Evolutionary conservation across 495 filamentous ascomycete genomes (phyloP).

Genomic region (Neurospora sp.): DNA sequence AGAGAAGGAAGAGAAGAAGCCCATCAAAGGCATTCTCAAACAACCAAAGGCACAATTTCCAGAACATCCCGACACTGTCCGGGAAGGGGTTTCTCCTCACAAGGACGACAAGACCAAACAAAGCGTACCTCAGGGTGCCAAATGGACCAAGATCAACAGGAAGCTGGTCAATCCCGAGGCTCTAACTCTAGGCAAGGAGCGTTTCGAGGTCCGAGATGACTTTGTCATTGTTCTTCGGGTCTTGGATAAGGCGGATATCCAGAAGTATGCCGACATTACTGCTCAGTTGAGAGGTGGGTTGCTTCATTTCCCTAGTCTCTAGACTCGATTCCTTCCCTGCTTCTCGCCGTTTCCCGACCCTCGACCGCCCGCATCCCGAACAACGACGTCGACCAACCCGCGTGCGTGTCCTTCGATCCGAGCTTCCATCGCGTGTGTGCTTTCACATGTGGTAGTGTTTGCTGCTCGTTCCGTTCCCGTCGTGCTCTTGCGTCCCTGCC

Average conservation of each 20-base stretch:
- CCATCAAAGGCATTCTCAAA: constrained; percentile 48
- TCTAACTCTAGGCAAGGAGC: constrained; percentile 63
- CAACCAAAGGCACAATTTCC: constrained; percentile 65
- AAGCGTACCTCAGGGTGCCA: constrained; percentile 63
- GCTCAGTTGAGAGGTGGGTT: constrained; percentile 62
- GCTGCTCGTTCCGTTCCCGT: background rate
- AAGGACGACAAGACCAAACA: constrained; percentile 68
- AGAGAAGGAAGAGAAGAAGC: constrained; percentile 34
- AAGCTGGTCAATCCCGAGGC: constrained; percentile 76
- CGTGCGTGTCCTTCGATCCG: constrained; percentile 1
- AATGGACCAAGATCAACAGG: constrained; percentile 85
- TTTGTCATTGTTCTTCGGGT: constrained; percentile 80
- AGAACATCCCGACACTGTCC: constrained; percentile 63
- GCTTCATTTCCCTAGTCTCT: background rate
- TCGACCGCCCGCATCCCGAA: background rate
- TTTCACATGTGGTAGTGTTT: constrained; percentile 2
- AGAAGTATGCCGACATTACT: constrained; percentile 65
- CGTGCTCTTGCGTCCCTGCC: constrained; percentile 1
- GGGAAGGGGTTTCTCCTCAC: constrained; percentile 80
- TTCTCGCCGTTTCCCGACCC: background rate
- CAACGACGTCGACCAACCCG: background rate
- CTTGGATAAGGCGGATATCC: constrained; percentile 70
- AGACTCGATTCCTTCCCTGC: background rate
- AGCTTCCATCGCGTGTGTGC: background rate
- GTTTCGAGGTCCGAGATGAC: constrained; percentile 70